These are phyloP conservation scores for Monilinia fructicola DNA, from an alignment of 2,329 filamentous ascomycete genomes.

Conservation along the genomic window DNA sequence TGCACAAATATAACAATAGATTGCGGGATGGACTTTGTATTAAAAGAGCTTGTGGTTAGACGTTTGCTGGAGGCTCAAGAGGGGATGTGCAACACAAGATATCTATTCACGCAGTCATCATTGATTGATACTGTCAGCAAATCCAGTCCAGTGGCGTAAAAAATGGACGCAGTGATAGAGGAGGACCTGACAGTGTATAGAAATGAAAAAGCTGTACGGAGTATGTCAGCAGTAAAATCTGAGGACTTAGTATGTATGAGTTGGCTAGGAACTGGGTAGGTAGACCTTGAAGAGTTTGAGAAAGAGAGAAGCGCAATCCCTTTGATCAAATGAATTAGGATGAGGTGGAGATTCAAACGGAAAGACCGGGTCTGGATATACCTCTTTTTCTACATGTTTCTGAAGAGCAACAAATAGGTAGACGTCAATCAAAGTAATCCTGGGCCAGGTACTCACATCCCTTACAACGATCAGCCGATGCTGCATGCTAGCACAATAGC, in stretches of 20 bases:
- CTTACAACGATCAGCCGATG: neutral
- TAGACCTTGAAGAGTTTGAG: neutral
- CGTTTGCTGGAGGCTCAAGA: constrained; percentile 26
- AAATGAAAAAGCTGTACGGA: constrained; percentile 18
- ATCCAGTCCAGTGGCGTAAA: neutral
- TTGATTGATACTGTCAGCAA: constrained; percentile 27
- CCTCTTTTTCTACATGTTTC: neutral
- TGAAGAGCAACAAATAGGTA: constrained; percentile 4
- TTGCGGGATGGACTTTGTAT: neutral
- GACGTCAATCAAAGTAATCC: constrained; percentile 2
- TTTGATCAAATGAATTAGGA: constrained; percentile 9
- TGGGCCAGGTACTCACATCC: constrained; percentile 5
- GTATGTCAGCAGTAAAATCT: constrained; percentile 18
- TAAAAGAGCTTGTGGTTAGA: constrained; percentile 5
- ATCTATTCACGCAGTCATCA: constrained; percentile 20
- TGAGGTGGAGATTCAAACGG: constrained; percentile 1
- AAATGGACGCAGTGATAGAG: constrained; percentile 11
- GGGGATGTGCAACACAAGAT: constrained; percentile 23
- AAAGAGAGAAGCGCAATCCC: neutral
- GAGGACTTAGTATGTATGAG: constrained; percentile 2
- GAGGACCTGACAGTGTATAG: neutral
- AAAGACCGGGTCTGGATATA: constrained; percentile 15
- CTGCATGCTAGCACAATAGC: too few relatives aligned
- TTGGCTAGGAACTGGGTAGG: constrained; percentile 12
- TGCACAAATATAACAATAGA: neutral